phyloP scores from a whole-genome alignment of 2,329 filamentous ascomycete species.

The Fusarium sacchari region DNA sequence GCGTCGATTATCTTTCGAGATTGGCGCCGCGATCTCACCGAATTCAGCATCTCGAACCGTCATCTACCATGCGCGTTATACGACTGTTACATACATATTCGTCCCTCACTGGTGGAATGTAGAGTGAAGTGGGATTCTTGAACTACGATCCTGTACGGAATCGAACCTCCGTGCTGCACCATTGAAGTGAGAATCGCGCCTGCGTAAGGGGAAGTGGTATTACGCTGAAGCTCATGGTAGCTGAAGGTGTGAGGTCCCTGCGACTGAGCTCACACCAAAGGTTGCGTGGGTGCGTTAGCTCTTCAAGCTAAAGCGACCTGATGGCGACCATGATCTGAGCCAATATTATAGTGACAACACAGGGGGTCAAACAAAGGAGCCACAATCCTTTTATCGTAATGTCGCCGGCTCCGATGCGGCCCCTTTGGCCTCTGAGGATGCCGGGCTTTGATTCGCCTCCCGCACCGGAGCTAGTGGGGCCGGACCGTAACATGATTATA shows the following conservation, averaged over 20 bases:
- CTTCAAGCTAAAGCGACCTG: slow-evolving; percentile 27
- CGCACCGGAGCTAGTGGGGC: slow-evolving; percentile 28
- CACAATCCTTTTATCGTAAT: slow-evolving; percentile 7
- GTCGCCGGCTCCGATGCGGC: slow-evolving; percentile 10
- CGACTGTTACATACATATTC: slow-evolving; percentile 33
- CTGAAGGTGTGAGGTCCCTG: slow-evolving; percentile 8
- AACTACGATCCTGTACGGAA: slow-evolving; percentile 8
- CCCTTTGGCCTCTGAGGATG: not conserved
- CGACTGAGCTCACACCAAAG: slow-evolving; percentile 1
- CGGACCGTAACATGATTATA: slow-evolving; percentile 9
- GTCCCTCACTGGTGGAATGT: slow-evolving; percentile 32
- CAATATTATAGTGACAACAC: slow-evolving; percentile 28
- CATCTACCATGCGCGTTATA: slow-evolving; percentile 18
- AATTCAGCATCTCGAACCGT: slow-evolving; percentile 13
- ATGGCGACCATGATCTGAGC: slow-evolving; percentile 20
- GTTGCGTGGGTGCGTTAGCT: slow-evolving; percentile 25
- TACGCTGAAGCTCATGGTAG: slow-evolving; percentile 7
- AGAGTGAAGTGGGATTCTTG: slow-evolving; percentile 13
- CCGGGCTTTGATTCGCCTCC: slow-evolving; percentile 11
- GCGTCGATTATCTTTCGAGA: slow-evolving; percentile 11
- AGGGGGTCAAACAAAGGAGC: slow-evolving; percentile 13
- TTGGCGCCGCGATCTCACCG: slow-evolving; percentile 10
- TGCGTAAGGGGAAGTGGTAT: slow-evolving; percentile 18
- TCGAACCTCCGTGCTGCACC: not conserved
- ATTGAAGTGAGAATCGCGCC: slow-evolving; percentile 18